Evolutionary conservation across 164 flowering plant genomes (phyloP).

Genomic region (Taxillus chinensis): DNA sequence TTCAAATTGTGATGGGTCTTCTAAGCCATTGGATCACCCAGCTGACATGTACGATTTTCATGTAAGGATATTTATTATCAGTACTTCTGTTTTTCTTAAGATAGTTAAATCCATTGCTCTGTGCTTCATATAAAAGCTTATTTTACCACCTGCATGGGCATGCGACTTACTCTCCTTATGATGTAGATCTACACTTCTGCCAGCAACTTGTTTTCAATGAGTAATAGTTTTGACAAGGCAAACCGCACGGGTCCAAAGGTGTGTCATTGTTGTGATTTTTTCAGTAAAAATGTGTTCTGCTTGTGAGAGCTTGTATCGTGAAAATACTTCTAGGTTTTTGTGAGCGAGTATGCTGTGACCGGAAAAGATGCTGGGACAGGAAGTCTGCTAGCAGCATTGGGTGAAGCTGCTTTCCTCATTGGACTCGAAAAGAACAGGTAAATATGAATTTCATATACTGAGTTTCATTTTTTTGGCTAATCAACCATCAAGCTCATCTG

Average conservation of each 20-base stretch:
- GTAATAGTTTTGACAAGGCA: conserved; percentile 44
- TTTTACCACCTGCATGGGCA: too few species aligned
- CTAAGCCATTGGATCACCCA: conserved; percentile 63
- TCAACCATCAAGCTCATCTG: too few species aligned
- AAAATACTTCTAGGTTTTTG: conserved; percentile 56
- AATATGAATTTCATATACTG: not conserved
- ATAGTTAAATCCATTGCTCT: not conserved
- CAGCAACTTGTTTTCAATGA: conserved; percentile 35
- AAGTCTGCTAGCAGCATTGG: conserved; percentile 72
- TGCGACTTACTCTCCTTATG: conserved; percentile 10
- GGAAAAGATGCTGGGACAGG: conserved; percentile 79
- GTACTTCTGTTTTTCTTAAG: not conserved
- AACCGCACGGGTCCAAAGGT: conserved; percentile 84
- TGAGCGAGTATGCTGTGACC: conserved; percentile 95
- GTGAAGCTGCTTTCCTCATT: conserved; percentile 84
- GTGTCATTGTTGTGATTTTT: conserved; percentile 4
- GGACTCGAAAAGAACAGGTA: conserved; percentile 89
- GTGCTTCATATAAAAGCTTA: not conserved
- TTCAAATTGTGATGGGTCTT: conserved; percentile 85
- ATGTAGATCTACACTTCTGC: conserved; percentile 60
- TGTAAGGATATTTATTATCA: conserved; percentile 29
- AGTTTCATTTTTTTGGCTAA: too few species aligned
- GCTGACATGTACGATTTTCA: conserved; percentile 93
- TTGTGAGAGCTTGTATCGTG: not conserved
- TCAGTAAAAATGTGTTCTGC: not conserved